Base-by-base conservation (phyloP, 129 eudicot genomes). In the Flaveria bidentis region DNA sequence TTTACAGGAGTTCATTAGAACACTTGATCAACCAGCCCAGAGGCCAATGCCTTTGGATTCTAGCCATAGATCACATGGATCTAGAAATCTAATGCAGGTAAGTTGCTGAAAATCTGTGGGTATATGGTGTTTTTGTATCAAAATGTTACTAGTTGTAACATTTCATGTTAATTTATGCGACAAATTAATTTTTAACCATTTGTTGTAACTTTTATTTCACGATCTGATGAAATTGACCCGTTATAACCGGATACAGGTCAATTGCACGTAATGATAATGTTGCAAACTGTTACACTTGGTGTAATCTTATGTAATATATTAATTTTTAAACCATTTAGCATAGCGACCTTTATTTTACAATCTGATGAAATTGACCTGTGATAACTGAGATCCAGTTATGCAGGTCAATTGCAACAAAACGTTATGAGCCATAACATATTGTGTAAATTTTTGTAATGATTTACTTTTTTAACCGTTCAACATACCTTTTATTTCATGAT, bases 1-100 rank as follows among this genome's bases (percentile, higher is more conserved):
- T 78, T 36, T 82, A 71, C 79, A 66, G 73, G 91, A 85, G 67
- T 71, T 93, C 46, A 62, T 85, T 67, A 72, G 77, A 58, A 90
- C 87, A 62, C 51, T 88, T 52, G 76, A 88, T 78, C 78, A 73
- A n/a, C 77, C 84, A 49, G 42, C 77, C 11, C 52, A 75, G 73
- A 87, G 88, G 76, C 47, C 81, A 33, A 66, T 49, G 57, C 28
- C 68, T 23, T 41, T 69, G 55, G 66, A 55, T 71, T 22, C 81
- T 63, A 60, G 36, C 51, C 51, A 53, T 15, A 18, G 68, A 56
- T 76, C 67, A 75, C 87, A 64, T 46, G 25, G 69, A 63, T 61
- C 78, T 56, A 77, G 77, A 80, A 78, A 71, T 69, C 87, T 41
- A 66, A 58, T 58, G 15, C 60, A 13, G 52, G 91, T 88, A 80